Percentiles rank a stretch among this genome's conserved stretches.
phyloP scores from a whole-genome alignment of 495 filamentous ascomycete genomes.

The Tuber microsphaerosporum region DNA sequence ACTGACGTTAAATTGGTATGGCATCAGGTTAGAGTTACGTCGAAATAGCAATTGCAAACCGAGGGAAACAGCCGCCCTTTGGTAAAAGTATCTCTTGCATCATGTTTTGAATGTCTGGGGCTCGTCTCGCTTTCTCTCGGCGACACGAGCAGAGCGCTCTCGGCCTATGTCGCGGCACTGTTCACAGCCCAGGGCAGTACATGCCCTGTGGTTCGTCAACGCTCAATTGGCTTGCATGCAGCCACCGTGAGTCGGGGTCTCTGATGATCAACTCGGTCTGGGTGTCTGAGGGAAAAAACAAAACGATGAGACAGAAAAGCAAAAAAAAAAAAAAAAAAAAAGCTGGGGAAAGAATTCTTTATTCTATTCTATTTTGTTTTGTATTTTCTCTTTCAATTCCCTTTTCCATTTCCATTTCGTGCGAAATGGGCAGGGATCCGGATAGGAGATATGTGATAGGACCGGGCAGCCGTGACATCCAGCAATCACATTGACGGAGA shows the following conservation, averaged over 20 bases:
- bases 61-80: conserved; percentile 27
- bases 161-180: conserved; percentile 32
- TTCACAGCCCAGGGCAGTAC: conserved; percentile 2
- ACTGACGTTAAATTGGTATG: background rate
- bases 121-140: conserved; percentile 33
- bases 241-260: conserved; percentile 7
- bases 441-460: conserved; percentile 35
- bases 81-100: background rate
- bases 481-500: conserved; percentile 35
- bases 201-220: conserved; percentile 34
- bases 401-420: conserved; percentile 14
- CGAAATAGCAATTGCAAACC: conserved; percentile 32
- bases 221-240: conserved; percentile 38
- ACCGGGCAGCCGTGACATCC: conserved; percentile 3
- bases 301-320: conserved; percentile 15
- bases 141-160: conserved; percentile 29
- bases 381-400: background rate
- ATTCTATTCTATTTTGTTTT: background rate
- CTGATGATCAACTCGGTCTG: conserved; percentile 14
- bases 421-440: conserved; percentile 29
- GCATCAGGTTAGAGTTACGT: conserved; percentile 6
- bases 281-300: conserved; percentile 14
- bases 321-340: conserved; percentile 17
- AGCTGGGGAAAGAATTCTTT: conserved; percentile 28
- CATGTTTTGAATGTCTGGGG: background rate